These are phyloP conservation scores for Candida sphagnicola DNA, from an alignment of 805 yeast species.

Conservation along the genomic window DNA sequence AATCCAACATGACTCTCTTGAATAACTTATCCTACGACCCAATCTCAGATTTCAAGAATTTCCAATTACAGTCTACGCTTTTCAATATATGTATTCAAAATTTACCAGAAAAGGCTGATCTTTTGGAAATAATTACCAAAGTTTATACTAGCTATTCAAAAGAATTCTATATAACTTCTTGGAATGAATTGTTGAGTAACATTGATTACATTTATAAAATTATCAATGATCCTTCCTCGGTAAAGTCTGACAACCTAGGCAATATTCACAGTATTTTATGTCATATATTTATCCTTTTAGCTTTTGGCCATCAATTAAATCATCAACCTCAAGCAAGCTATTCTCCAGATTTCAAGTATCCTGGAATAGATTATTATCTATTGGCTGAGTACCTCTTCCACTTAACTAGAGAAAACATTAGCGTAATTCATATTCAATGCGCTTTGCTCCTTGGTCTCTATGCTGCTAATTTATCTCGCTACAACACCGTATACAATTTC, in stretches of 20 bases:
- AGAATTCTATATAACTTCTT: constrained; percentile 30
- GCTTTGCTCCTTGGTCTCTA: constrained; percentile 31
- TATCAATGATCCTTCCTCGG: neutral
- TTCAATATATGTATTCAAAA: constrained; percentile 14
- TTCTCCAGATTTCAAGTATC: constrained; percentile 9
- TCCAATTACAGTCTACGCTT: constrained; percentile 20
- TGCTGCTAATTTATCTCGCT: constrained; percentile 32
- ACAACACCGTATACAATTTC: constrained; percentile 36
- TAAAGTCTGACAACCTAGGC: constrained; percentile 1
- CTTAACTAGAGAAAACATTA: constrained; percentile 27
- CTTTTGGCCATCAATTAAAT: constrained; percentile 35
- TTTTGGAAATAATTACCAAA: constrained; percentile 18
- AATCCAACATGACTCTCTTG: neutral
- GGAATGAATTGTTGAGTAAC: constrained; percentile 1
- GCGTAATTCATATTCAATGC: constrained; percentile 30
- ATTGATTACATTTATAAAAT: constrained; percentile 10
- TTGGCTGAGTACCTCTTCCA: constrained; percentile 30
- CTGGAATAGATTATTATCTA: constrained; percentile 32
- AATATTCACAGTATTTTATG: constrained; percentile 17
- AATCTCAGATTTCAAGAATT: constrained; percentile 24
- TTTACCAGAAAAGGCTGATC: constrained; percentile 22
- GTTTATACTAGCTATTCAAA: constrained; percentile 28
- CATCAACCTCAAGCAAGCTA: constrained; percentile 5
- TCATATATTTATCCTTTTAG: constrained; percentile 30
- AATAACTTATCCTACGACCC: constrained; percentile 5